Conservation (phyloP, 345 rosid species). For the Sapria himalayana region DNA sequence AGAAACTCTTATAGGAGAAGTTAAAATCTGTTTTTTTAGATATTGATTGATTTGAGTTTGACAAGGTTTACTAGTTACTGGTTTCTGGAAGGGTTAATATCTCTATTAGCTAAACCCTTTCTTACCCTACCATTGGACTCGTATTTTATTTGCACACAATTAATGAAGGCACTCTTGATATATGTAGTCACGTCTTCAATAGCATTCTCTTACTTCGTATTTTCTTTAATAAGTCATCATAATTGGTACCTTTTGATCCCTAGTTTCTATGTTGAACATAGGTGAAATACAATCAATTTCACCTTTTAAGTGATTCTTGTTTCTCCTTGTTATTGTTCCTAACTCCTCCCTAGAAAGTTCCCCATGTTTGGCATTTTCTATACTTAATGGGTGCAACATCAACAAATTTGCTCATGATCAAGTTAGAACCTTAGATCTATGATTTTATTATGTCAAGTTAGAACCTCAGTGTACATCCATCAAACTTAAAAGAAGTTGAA, state of each 20-base stretch:
- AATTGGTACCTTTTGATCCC: too few relatives aligned
- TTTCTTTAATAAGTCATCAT: too few relatives aligned
- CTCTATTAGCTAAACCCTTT: constrained; percentile 7
- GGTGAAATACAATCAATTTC: background rate
- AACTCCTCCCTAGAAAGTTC: background rate
- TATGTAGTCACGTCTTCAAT: background rate
- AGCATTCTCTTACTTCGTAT: too few relatives aligned
- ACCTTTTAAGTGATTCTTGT: background rate
- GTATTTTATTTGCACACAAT: constrained; percentile 4
- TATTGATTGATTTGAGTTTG: constrained; percentile 11
- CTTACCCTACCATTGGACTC: constrained; percentile 3
- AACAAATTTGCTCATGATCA: background rate
- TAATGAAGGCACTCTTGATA: constrained; percentile 2
- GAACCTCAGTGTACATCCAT: background rate
- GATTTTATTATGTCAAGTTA: background rate
- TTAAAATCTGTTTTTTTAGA: constrained; percentile 10
- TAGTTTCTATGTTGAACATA: too few relatives aligned
- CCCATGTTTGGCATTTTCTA: background rate
- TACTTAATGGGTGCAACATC: background rate
- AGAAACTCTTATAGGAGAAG: constrained; percentile 11
- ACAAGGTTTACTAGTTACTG: constrained; percentile 12
- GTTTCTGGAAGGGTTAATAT: constrained; percentile 9
- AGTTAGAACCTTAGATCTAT: background rate
- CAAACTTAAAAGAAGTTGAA: too few relatives aligned
- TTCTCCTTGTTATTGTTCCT: background rate